Conservation (phyloP, 768 basidiomycete genomes). For the Hygrophoropsis aurantiaca region DNA sequence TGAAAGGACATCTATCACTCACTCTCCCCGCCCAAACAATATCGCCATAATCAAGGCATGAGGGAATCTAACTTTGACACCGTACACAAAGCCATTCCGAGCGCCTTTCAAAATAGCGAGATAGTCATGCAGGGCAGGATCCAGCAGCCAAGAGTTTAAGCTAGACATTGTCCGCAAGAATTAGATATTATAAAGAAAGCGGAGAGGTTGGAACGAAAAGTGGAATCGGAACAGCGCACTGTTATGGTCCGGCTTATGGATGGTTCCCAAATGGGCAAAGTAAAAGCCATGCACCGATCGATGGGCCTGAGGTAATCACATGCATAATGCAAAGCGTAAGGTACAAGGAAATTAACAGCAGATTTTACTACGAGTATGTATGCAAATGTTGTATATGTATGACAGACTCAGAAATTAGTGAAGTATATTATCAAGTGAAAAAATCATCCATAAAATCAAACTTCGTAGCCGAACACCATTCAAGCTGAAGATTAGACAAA, state of each 20-base stretch:
- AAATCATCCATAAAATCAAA: conserved; percentile 66
- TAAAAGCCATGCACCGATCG: not conserved
- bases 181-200: too few relatives aligned
- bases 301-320: conserved; percentile 23
- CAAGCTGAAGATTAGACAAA: conserved; percentile 53
- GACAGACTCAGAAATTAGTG: too few relatives aligned
- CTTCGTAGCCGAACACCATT: conserved; percentile 44
- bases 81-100: conserved; percentile 86
- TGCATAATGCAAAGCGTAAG: conserved; percentile 5
- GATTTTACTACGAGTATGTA: too few relatives aligned
- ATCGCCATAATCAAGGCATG: conserved; percentile 97
- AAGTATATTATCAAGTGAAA: conserved; percentile 22
- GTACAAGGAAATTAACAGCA: not conserved
- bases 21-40: conserved; percentile 91
- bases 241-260: not conserved
- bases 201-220: not conserved
- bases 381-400: too few relatives aligned
- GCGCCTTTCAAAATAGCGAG: conserved; percentile 94
- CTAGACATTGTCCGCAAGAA: conserved; percentile 19
- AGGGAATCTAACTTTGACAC: conserved; percentile 89
- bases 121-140: conserved; percentile 86
- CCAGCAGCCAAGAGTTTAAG: conserved; percentile 29
- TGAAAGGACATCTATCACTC: conserved; percentile 33
- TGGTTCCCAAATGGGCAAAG: not conserved
- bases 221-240: not conserved